Conservation (phyloP, 768 basidiomycete genomes). For the Phylloporus arenicola region DNA sequence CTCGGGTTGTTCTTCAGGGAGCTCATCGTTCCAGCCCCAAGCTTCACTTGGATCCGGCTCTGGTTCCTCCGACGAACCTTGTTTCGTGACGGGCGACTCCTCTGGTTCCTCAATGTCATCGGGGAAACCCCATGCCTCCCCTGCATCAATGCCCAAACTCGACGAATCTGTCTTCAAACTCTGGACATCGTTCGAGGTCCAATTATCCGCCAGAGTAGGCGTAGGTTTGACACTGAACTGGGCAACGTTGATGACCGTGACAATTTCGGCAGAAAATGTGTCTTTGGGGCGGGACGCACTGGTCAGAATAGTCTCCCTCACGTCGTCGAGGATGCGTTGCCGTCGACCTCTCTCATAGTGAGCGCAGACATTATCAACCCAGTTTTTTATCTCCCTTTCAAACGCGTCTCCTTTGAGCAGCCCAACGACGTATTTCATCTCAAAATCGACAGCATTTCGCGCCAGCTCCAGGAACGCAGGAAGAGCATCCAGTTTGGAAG, state of each 20-base stretch:
- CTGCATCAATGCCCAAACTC: conserved; percentile 22
- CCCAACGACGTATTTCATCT: conserved; percentile 47
- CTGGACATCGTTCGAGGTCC: conserved; percentile 42
- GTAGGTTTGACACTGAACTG: not conserved
- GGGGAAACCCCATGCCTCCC: conserved; percentile 50
- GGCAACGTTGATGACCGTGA: conserved; percentile 1
- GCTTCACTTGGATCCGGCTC: conserved; percentile 49
- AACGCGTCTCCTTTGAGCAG: conserved; percentile 44
- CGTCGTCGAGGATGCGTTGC: conserved; percentile 56
- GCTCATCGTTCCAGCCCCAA: conserved; percentile 70
- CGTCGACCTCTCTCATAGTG: conserved; percentile 81
- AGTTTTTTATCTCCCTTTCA: conserved; percentile 55
- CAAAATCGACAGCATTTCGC: conserved; percentile 58
- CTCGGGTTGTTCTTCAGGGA: conserved; percentile 23
- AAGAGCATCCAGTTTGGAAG: conserved; percentile 55
- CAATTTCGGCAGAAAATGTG: conserved; percentile 25
- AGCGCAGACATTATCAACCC: conserved; percentile 60
- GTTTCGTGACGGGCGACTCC: conserved; percentile 13
- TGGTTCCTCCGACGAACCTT: conserved; percentile 13
- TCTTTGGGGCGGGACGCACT: conserved; percentile 12
- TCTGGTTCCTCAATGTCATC: conserved; percentile 35
- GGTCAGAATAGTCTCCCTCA: conserved; percentile 50
- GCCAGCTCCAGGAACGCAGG: conserved; percentile 58
- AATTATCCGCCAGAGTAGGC: conserved; percentile 33
- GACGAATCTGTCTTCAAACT: conserved; percentile 24